Percentiles rank a stretch among this genome's conserved stretches.
phyloP scores from a whole-genome alignment of 2,329 filamentous ascomycete genomes.

The Coniochaeta ligniaria region DNA sequence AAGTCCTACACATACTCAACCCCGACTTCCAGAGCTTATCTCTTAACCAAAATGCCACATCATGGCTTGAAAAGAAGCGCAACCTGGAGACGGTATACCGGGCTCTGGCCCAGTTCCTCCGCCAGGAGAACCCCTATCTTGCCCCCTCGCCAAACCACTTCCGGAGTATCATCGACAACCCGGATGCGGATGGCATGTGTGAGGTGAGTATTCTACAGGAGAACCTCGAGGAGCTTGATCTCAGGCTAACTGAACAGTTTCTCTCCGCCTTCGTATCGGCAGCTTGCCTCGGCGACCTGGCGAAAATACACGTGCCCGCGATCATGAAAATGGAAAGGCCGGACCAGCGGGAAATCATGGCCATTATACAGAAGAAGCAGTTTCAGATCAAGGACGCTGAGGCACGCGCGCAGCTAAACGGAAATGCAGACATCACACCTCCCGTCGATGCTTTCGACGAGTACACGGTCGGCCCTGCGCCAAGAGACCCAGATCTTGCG shows the following conservation, averaged over 20 bases:
- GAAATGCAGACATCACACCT: conserved; percentile 21
- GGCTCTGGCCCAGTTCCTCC: conserved; percentile 68
- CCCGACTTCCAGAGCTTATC: conserved; percentile 46
- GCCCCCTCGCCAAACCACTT: conserved; percentile 48
- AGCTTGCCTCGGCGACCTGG: conserved; percentile 21
- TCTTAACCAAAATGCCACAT: conserved; percentile 38
- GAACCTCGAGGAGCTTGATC: neutral
- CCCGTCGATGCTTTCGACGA: conserved; percentile 28
- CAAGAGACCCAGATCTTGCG: conserved; percentile 47
- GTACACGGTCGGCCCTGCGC: conserved; percentile 19
- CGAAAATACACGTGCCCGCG: conserved; percentile 19
- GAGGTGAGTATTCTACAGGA: conserved; percentile 27
- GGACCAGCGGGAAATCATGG: conserved; percentile 38
- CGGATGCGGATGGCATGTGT: conserved; percentile 45
- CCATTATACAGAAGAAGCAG: conserved; percentile 39
- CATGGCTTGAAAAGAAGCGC: conserved; percentile 62
- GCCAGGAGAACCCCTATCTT: conserved; percentile 42
- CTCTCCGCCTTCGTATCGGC: conserved; percentile 20
- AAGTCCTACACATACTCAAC: conserved; percentile 52
- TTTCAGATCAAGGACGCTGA: conserved; percentile 39
- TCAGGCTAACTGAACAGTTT: conserved; percentile 9
- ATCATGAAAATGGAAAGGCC: conserved; percentile 19
- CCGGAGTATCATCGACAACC: conserved; percentile 49
- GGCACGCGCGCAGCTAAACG: neutral
- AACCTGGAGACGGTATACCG: conserved; percentile 92